Evolutionary conservation across 176 grass and related monocot species (phyloP), one percentile per base, ranked within the genome.

Genomic region (Paspalum vaginatum): DNA sequence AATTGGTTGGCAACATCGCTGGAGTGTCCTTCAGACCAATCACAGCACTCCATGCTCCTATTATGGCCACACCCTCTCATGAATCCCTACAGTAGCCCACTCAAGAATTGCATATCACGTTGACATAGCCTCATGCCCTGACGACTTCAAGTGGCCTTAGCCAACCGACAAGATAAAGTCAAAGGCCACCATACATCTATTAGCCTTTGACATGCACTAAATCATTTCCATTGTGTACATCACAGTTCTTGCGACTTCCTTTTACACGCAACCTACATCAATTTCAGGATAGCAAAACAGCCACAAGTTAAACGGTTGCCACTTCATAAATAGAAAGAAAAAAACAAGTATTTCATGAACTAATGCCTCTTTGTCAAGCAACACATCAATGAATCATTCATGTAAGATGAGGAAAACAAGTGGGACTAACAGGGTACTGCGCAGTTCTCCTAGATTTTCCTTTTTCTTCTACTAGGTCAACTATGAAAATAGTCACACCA

Each of bases 101-200:
- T 73, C 45, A 70, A 46, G 73, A 77, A 49, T 83, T 68, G 38
- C 11, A 10, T 41, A 64, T 87, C 70, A 53, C 21, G n/a, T 84
- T 93, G 88, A 87, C 68, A 62, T 89, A 57, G 40, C 74, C 60
- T 71, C 60, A 83, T 68, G 45, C 47, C 48, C 18, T 68, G 65
- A 71, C 51, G 12, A 83, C 75, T 69, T 78, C 77, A 86, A 85
- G 79, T 88, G 88, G 85, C 37, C 82, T 86, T 79, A 80, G 81
- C 90, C 81, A 84, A 92, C 87, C 79, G 82, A 95, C 90, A 92
- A 72, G 87, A 95, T 92, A 90, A 94, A 91, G 93, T 95, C 93
- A 92, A 95, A 85, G 57, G 58, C 51, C 87, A 92, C 87, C 82
- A 68, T 22, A 40, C 57, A 85, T 57, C 53, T 16, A 57, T 54